Percentiles rank a stretch among this genome's conserved stretches.
phyloP scores from a whole-genome alignment of 1,284 basidiomycete species.

The Ganoderma lucidum region DNA sequence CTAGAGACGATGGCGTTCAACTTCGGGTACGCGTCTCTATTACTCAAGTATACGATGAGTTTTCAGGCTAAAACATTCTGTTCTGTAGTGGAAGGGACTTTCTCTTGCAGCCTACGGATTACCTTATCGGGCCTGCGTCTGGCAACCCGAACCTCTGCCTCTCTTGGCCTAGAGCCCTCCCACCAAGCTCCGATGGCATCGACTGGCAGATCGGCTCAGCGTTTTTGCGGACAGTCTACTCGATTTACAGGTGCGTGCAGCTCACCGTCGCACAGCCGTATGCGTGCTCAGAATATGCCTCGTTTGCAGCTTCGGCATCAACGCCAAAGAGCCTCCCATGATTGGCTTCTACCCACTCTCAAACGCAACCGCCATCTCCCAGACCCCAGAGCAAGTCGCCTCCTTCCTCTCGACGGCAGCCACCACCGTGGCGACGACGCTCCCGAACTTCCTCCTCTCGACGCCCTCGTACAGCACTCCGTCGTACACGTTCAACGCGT shows the following conservation, averaged over 20 bases:
- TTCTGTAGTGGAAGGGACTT: conserved; percentile 59
- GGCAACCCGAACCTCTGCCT: conserved; percentile 77
- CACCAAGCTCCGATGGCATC: conserved; percentile 77
- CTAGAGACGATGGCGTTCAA: conserved; percentile 71
- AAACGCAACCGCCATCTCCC: conserved; percentile 52
- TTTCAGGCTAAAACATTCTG: neutral
- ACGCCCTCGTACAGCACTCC: conserved; percentile 74
- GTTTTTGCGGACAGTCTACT: conserved; percentile 85
- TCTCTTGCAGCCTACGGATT: conserved; percentile 82
- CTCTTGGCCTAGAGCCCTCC: conserved; percentile 79
- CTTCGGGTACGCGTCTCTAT: conserved; percentile 63
- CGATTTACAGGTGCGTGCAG: conserved; percentile 72
- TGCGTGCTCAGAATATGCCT: neutral
- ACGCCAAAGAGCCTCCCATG: conserved; percentile 73
- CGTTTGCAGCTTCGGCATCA: conserved; percentile 71
- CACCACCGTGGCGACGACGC: conserved; percentile 70
- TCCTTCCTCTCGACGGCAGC: conserved; percentile 69
- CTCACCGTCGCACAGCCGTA: neutral
- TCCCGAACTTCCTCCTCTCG: conserved; percentile 80
- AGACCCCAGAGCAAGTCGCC: conserved; percentile 52
- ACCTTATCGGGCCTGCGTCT: conserved; percentile 78
- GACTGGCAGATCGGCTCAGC: conserved; percentile 89
- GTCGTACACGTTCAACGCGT: conserved; percentile 76
- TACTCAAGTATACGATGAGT: neutral
- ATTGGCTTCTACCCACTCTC: conserved; percentile 74